Evolutionary conservation across 192 early-diverging fungal genomes (phyloP), one percentile per base, ranked within the genome.

Genomic region (Umbelopsis ramanniana): DNA sequence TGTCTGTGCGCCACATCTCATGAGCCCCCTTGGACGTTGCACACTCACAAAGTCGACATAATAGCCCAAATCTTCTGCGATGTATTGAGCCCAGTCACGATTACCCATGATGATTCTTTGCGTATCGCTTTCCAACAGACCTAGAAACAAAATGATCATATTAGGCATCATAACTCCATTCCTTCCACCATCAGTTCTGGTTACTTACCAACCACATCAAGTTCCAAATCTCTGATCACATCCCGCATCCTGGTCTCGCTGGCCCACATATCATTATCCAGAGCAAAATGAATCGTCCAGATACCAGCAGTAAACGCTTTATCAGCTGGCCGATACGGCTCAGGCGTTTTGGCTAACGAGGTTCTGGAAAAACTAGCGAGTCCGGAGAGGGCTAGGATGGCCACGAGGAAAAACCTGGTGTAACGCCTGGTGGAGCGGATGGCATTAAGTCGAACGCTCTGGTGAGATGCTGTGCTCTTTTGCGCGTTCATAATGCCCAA

Each of bases 241-340:
- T 86, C 87, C 38, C 88, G 85, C 80, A 94, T 93, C 37, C 90
- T 84, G 46, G 84, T 71, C 67, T 93, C 90, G 67, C 89, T 90
- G 72, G 87, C 87, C 89, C 89, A 94, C 91, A 93, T 93, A 78
- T 93, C 90, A 76, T 94, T 92, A 81, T 94, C 93, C 46, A 94
- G 81, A 37, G 88, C 91, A 79, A 94, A 94, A 81, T 94, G 93
- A 75, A 94, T 90, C 3, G 93, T 94, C 93, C 93, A 94, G 72
- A 94, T 94, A 66, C 84, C 91, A 38, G 88, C 87, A 17, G 93
- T 94, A 45, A 94, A 79, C 52, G 88, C 70, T 50, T 90, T 89
- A 70, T 90, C 82, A 38, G 89, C 86, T 12, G 87, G 83, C 66
- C 85, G 88, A 67, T 85, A 76, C 17, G 93, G 91, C 52, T 55